Base-by-base conservation (phyloP, 371 early-diverging fungal species). In the Mucor mucedo region DNA sequence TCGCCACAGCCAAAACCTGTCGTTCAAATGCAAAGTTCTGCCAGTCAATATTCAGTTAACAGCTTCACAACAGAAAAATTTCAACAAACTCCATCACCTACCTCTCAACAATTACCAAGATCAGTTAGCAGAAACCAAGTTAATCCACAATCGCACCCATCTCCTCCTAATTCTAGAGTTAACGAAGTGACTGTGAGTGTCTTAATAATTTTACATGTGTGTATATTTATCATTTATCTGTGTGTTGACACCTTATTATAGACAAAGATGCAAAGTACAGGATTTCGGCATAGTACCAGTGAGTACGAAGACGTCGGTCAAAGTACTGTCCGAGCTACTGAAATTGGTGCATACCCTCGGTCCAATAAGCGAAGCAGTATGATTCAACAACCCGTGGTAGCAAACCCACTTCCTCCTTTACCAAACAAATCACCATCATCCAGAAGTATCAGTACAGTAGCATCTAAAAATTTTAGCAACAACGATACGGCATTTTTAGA, bases 321-420 rank as follows among this genome's bases (percentile, higher is more conserved):
- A 48, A 72, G 67, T 56, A 78, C 82, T 0, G 78, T 79, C 0
- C 62, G 79, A 6, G 76, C 76, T 2, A 66, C 63, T 16, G 79
- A 76, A 42, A 63, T 57, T 14, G 56, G 53, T 28, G 53, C 41
- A 27, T 40, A 48, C 10, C 35, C 56, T 16, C 27, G 58, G 30
- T 42, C 60, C 7, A 58, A 32, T 40, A 69, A 69, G 16, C 28
- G 68, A 48, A 63, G 47, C 35, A 68, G 64, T 52, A 57, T 62
- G 58, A 33, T 56, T 48, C 71, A 65, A 41, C 58, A 50, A 35
- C 55, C 65, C 38, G 54, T 41, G 27, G 63, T 29, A 41, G 55
- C 52, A 27, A 71, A 35, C 38, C 65, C 61, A 9, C 58, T 67
- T 11, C 77, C 73, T 49, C 60, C 68, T 27, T 55, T 69, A 35